Base-by-base conservation (phyloP, 768 basidiomycete species). In the Suillus alpinus region DNA sequence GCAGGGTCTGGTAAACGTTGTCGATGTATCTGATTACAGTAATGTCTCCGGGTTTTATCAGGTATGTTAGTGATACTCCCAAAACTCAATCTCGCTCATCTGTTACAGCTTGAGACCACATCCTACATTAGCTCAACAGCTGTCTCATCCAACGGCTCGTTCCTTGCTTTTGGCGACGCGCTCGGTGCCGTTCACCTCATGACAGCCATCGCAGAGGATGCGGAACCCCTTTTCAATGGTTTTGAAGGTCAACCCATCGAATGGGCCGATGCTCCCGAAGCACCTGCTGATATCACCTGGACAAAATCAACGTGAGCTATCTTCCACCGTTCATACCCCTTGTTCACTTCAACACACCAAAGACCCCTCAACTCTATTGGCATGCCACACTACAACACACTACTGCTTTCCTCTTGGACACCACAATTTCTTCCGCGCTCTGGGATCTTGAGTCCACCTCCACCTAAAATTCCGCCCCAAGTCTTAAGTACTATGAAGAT, bases 281-380 rank as follows among this genome's bases (percentile, higher is more conserved):
- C 85, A 4, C 72, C 86, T 2, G 87, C 89, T 2, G 77, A 87
- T 20, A 86, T 95, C 49, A 76, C 85, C n/a, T 98, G 95, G 95
- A 83, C 81, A 1, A 84, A 91, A 58, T 78, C 82, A 18, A 97
- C 92, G 92, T 95, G 71, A 68, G 87, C 73, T 40, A 20, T 26
- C 29, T 40, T 29, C 34, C 31, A 56, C 41, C 43, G 39, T 55
- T 41, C 6, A 39, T 29, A 31, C 43, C 55, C 6, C 14, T 36
- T 20, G 1, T 29, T 26, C 31, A 32, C 36, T 43, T 31, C 55
- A 57, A 23, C 41, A 26, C 39, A 32, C 52, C 34, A 9, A 3
- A 96, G 94, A 8, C 95, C 96, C 2, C 79, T 99, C 56, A 98
- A 92, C 70, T 78, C 82, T 32, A 86, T 98, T 63, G 96, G 96